Evolutionary conservation across 2,329 filamentous ascomycete species (phyloP).

Genomic region (Fusarium udum): DNA sequence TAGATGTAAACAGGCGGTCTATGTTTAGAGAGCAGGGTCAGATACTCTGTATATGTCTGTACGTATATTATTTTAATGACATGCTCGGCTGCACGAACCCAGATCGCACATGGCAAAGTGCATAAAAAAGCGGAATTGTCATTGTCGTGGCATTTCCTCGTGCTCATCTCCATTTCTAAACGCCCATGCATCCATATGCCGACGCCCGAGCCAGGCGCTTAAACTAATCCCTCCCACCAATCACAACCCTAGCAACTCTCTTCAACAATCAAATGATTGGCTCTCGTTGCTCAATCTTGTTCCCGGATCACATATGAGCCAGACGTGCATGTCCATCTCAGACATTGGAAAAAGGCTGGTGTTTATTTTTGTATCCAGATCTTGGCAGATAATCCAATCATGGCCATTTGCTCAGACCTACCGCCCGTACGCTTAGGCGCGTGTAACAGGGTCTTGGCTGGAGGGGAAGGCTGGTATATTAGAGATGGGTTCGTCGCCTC

Average conservation of each 20-base stretch:
- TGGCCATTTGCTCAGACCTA: conserved; percentile 11
- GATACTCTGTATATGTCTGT: not conserved
- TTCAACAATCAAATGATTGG: conserved; percentile 26
- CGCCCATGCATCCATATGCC: conserved; percentile 32
- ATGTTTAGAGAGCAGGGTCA: not conserved
- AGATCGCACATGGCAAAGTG: conserved; percentile 23
- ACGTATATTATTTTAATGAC: not conserved
- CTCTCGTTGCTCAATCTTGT: conserved; percentile 14
- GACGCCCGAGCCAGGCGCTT: conserved; percentile 35
- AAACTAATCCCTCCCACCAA: conserved; percentile 23
- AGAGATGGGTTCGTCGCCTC: conserved; percentile 32
- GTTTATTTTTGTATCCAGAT: conserved; percentile 31
- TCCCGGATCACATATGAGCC: conserved; percentile 28
- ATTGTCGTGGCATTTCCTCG: conserved; percentile 14
- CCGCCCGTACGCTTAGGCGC: conserved; percentile 24
- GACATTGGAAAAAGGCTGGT: conserved; percentile 13
- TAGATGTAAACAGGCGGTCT: not conserved
- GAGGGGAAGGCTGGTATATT: conserved; percentile 40
- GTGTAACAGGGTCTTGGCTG: conserved; percentile 9
- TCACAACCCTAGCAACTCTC: conserved; percentile 10
- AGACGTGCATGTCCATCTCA: conserved; percentile 15
- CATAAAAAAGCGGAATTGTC: not conserved
- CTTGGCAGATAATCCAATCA: conserved; percentile 27
- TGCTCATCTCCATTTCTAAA: conserved; percentile 15
- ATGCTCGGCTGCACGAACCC: not conserved